phyloP scores from a whole-genome alignment of 75 land plant genomes.

The Cryptomeria japonica region DNA sequence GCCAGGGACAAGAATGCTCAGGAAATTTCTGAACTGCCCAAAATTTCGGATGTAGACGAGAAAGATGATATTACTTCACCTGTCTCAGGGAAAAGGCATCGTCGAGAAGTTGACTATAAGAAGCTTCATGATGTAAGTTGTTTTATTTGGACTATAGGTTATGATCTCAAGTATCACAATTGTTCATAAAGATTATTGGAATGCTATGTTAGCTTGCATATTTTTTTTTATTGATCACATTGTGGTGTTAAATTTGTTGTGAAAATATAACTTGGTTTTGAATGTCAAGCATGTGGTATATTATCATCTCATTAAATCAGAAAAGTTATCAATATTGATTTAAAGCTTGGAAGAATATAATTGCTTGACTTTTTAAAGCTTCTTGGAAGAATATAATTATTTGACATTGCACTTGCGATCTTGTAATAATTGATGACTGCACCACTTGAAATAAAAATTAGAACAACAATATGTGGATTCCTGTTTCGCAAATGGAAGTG shows the following conservation, averaged over 20 bases:
- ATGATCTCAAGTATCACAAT: not conserved
- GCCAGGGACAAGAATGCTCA: constrained; percentile 7
- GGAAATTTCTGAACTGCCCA: constrained; percentile 23
- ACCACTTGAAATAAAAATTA: not conserved
- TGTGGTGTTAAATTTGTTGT: not conserved
- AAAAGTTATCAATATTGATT: not conserved
- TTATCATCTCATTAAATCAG: not conserved
- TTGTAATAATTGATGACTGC: not conserved
- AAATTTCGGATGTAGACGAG: constrained; percentile 7
- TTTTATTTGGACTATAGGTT: not conserved
- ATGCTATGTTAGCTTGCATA: not conserved
- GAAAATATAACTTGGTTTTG: not conserved
- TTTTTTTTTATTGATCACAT: not conserved
- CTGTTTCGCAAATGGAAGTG: not conserved
- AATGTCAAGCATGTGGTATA: not conserved
- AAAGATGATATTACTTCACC: constrained; percentile 15
- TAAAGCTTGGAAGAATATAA: not conserved
- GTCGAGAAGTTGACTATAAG: constrained; percentile 61
- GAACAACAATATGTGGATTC: not conserved
- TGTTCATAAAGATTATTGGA: not conserved
- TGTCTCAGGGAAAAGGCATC: constrained; percentile 43
- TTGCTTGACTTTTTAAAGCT: not conserved
- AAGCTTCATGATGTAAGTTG: constrained; percentile 75
- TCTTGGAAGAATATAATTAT: not conserved
- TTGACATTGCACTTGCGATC: not conserved